phyloP scores from a whole-genome alignment of 306 rosid species.

The Prunus mongolica region DNA sequence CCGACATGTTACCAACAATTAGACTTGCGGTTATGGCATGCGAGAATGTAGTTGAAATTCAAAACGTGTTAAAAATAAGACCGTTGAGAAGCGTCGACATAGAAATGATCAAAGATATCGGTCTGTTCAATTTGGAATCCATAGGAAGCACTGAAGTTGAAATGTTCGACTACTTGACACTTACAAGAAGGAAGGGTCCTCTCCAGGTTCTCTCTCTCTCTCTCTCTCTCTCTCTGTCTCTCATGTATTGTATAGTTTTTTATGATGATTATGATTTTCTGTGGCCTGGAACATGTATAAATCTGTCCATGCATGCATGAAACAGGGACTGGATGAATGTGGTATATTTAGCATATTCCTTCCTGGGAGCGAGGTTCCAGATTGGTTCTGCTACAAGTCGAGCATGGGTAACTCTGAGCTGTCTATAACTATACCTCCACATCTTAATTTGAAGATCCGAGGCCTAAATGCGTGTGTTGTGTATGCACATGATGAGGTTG shows the following conservation, averaged over 20 bases:
- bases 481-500: neutral
- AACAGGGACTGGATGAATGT: neutral
- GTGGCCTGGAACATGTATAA: neutral
- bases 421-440: neutral
- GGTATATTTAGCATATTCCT: neutral
- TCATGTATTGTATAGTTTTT: neutral
- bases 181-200: too few species aligned
- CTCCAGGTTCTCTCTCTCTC: too few species aligned
- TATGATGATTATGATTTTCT: neutral
- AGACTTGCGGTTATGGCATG: accelerated
- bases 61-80: neutral
- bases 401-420: neutral
- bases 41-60: neutral
- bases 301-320: neutral
- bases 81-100: neutral
- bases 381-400: neutral
- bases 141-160: neutral
- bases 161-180: neutral
- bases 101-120: neutral
- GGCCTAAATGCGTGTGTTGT: neutral
- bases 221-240: too few species aligned
- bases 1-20: neutral
- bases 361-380: neutral
- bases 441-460: neutral
- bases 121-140: neutral